A percentile compares a stretch with the other conserved stretches of the same genome.
Conservation (phyloP, 257 asterid genomes). For the Solanum neorickii region DNA sequence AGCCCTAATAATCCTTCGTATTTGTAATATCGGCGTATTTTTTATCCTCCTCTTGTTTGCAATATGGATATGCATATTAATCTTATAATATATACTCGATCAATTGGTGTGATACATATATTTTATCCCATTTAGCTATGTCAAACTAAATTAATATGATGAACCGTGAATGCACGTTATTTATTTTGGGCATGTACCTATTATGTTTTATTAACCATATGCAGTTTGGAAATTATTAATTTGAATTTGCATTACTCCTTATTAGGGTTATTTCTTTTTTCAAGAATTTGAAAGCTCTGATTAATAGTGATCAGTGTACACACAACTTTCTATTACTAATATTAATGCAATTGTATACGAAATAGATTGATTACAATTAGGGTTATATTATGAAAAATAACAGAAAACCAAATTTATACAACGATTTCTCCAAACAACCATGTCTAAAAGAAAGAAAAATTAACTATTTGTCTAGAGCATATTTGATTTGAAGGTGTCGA, state of each 20-base stretch:
- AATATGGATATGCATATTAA: too few relatives aligned
- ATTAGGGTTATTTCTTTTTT: not conserved
- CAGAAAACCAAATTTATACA: not conserved
- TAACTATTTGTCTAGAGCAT: too few relatives aligned
- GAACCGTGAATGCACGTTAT: not conserved
- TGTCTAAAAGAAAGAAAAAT: too few relatives aligned
- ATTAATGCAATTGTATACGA: not conserved
- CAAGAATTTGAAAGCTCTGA: not conserved
- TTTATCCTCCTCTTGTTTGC: too few relatives aligned
- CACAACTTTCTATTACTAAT: not conserved
- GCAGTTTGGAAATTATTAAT: not conserved
- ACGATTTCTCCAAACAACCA: not conserved
- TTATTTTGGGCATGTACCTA: not conserved
- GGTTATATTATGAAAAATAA: too few relatives aligned
- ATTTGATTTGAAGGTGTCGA: not conserved
- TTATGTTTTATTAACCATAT: not conserved
- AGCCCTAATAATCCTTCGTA: fast-evolving
- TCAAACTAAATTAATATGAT: not conserved
- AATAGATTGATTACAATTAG: not conserved
- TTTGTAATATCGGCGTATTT: too few relatives aligned
- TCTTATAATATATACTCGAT: not conserved
- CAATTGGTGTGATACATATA: not conserved
- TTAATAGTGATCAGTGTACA: not conserved
- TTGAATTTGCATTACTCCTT: not conserved
- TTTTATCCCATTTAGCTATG: not conserved